Percentiles rank a stretch among this genome's conserved stretches.
These are phyloP conservation scores for Protomyces arabidopsidicola DNA, from an alignment of 1,139 yeast genomes.

Conservation along the genomic window DNA sequence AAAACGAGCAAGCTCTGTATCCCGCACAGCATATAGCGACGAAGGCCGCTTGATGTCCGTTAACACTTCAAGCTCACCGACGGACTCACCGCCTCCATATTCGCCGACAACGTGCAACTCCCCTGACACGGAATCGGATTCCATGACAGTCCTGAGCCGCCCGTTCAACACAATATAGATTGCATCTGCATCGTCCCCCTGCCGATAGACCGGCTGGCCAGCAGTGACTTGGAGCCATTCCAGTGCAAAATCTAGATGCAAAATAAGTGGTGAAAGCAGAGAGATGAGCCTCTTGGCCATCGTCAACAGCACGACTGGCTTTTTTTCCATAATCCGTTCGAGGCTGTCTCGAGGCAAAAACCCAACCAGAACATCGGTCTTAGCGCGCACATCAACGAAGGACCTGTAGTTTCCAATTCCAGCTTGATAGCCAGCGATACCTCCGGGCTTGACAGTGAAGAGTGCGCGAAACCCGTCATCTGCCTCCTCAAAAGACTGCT, in stretches of 20 bases:
- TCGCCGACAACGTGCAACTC: conserved; percentile 57
- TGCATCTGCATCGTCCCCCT: conserved; percentile 87
- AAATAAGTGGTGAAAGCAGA: conserved; percentile 60
- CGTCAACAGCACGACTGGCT: conserved; percentile 68
- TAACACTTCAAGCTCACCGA: conserved; percentile 91
- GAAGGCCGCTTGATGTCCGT: conserved; percentile 72
- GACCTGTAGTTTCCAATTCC: conserved; percentile 76
- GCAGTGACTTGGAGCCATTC: conserved; percentile 93
- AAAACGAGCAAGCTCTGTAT: conserved; percentile 86
- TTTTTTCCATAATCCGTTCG: conserved; percentile 65
- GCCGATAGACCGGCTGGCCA: conserved; percentile 67
- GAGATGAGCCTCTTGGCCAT: conserved; percentile 69
- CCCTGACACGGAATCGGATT: conserved; percentile 35
- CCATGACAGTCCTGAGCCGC: conserved; percentile 62
- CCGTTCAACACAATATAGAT: conserved; percentile 89
- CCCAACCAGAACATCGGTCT: conserved; percentile 61
- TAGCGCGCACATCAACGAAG: conserved; percentile 62
- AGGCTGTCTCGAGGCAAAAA: conserved; percentile 60
- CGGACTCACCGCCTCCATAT: conserved; percentile 87
- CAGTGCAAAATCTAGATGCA: conserved; percentile 80
- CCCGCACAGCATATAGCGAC: conserved; percentile 82
- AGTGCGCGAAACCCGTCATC: conserved; percentile 38
- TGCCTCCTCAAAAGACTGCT: conserved; percentile 14
- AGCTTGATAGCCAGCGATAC: conserved; percentile 82
- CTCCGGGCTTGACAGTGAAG: conserved; percentile 67